A percentile compares a stretch with the other conserved stretches of the same genome.
phyloP scores from a whole-genome alignment of 495 filamentous ascomycete species.

The Lepraria neglecta region DNA sequence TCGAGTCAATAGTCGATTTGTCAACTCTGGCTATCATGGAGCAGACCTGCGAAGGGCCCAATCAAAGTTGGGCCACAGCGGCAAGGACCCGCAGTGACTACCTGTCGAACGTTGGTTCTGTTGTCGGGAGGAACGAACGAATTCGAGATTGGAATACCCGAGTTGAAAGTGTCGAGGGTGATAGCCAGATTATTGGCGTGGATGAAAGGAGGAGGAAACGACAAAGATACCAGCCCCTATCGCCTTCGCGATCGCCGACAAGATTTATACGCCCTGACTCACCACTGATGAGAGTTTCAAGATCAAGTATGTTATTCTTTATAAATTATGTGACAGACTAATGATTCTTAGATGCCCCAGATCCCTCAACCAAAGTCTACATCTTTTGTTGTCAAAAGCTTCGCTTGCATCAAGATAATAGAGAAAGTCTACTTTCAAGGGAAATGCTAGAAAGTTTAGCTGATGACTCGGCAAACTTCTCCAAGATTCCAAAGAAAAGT shows the following conservation, averaged over 20 bases:
- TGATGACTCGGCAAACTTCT: not conserved
- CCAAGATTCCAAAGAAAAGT: not conserved
- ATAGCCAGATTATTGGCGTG: not conserved
- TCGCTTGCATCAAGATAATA: not conserved
- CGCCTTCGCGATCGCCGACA: not conserved
- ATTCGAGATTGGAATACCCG: slow-evolving; percentile 2
- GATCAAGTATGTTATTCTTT: not conserved
- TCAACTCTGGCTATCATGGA: not conserved
- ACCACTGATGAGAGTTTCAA: not conserved
- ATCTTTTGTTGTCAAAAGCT: not conserved
- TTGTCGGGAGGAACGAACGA: not conserved
- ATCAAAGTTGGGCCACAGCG: not conserved
- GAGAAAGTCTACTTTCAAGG: not conserved
- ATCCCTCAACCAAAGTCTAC: not conserved
- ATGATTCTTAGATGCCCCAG: not conserved
- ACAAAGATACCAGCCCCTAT: not conserved
- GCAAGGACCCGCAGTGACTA: not conserved
- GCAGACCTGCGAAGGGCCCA: not conserved
- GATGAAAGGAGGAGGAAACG: not conserved
- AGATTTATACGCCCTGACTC: not conserved
- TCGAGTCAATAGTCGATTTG: not conserved
- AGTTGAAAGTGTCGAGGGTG: not conserved
- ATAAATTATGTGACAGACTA: not conserved
- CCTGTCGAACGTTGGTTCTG: not conserved
- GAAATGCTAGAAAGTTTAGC: not conserved